Evolutionary conservation across 306 rosid species (phyloP), one percentile per base, ranked within the genome.

Genomic region (Trifolium repens): DNA sequence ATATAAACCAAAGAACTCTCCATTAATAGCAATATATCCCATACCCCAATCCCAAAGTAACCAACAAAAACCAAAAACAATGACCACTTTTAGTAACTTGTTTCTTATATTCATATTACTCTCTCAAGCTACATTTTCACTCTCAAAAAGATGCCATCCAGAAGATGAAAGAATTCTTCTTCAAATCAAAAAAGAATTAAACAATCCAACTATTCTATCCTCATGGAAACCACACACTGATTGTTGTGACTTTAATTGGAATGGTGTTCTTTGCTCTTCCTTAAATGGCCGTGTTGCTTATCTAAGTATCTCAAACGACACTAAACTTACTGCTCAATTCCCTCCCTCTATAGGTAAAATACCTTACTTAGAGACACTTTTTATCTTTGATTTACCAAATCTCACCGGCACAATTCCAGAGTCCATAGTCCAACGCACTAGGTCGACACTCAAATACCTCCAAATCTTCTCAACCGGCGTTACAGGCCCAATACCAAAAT

Each of bases 331-430:
- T 4, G 85, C 85, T 4, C 85, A 72, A 54, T 87, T 86, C 73
- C 93, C 93, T 0, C 69, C 88, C 13, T 71, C 79, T 1, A 82
- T 87, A 1, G 90, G 88, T 5, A 83, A 89, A 77, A 81, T 89
- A 40, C 84, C 86, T 0, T 87, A 24, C 50, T 84, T 89, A 9
- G 42, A 73, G 22, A 76, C 47, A 49, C 80, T 89, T 8, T 60
- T 6, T 2, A 34, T 89, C 35, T 87, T 46, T 73, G 78, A 87
- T 27, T 87, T 72, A 14, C 66, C 88, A 24, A 77, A 85, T 17
- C 82, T 89, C 27, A 73, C 82, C 0, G 88, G 77, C 26, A 26
- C 43, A 24, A 42, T 72, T 19, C 77, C 40, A 11, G 1, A 26
- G 0, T 15, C 71, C 12, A 74, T 74, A 8, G 19, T 49, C 12